A percentile compares a stretch with the other conserved stretches of the same genome.
These are phyloP conservation scores for Neurospora sublineolata DNA, from an alignment of 495 filamentous ascomycete genomes.

Conservation along the genomic window DNA sequence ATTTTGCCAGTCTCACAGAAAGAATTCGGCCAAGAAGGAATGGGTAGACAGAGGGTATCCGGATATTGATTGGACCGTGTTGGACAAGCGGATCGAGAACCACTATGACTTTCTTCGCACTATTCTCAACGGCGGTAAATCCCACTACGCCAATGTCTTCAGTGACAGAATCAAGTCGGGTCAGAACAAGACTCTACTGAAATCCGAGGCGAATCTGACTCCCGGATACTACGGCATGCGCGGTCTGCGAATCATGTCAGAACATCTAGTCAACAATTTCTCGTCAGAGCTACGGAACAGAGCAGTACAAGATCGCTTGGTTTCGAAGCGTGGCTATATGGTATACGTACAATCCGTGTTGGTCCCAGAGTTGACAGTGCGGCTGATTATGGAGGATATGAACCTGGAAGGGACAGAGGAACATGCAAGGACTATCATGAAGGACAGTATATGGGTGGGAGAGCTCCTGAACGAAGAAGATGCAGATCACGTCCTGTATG, in stretches of 20 bases:
- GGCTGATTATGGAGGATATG: slow-evolving; percentile 73
- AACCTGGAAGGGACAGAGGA: slow-evolving; percentile 38
- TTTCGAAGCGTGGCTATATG: slow-evolving; percentile 57
- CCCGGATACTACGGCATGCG: slow-evolving; percentile 80
- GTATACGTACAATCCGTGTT: slow-evolving; percentile 76
- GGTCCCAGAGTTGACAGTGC: slow-evolving; percentile 70
- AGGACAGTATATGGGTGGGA: slow-evolving; percentile 67
- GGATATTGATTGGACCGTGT: slow-evolving; percentile 58
- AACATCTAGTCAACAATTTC: slow-evolving; percentile 53
- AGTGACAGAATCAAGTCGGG: slow-evolving; percentile 47
- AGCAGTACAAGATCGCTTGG: slow-evolving; percentile 52
- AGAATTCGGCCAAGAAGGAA: slow-evolving; percentile 40
- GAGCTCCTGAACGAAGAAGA: slow-evolving; percentile 60
- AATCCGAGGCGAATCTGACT: slow-evolving; percentile 40
- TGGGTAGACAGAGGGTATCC: slow-evolving; percentile 65
- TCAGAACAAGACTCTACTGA: slow-evolving; percentile 47
- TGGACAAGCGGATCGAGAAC: slow-evolving; percentile 51
- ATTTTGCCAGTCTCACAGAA: slow-evolving; percentile 67
- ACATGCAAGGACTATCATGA: slow-evolving; percentile 54
- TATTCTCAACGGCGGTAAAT: slow-evolving; percentile 48
- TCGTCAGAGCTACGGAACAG: slow-evolving; percentile 50
- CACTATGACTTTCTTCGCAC: slow-evolving; percentile 43
- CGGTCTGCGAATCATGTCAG: slow-evolving; percentile 53
- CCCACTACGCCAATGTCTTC: slow-evolving; percentile 52
- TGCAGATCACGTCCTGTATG: slow-evolving; percentile 44